Percentiles rank a stretch among this genome's conserved stretches.
These are phyloP conservation scores for Chrysoporthe puriensis DNA, from an alignment of 2,329 filamentous ascomycete genomes.

Conservation along the genomic window DNA sequence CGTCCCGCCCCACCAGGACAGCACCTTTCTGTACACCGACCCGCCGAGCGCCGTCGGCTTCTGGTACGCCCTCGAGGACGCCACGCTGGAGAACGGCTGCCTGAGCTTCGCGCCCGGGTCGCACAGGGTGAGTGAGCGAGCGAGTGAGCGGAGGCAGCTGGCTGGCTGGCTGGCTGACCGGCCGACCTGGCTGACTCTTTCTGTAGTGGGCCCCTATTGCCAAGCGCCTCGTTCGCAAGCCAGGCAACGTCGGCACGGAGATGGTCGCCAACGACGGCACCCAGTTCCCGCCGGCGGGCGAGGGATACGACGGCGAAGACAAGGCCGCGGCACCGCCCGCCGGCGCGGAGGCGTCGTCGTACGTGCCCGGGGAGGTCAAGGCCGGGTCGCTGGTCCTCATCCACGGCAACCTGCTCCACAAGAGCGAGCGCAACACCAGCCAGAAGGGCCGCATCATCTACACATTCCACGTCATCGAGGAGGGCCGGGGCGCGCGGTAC, in stretches of 20 bases:
- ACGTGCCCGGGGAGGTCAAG: constrained; percentile 84
- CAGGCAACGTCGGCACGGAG: constrained; percentile 60
- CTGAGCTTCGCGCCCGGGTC: constrained; percentile 84
- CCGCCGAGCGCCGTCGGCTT: constrained; percentile 90
- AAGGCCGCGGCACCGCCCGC: constrained; percentile 43
- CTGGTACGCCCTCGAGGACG: constrained; percentile 97
- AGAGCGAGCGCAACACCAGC: constrained; percentile 92
- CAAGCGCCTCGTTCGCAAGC: constrained; percentile 74
- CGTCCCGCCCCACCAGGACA: constrained; percentile 90
- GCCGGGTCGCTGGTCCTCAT: constrained; percentile 90
- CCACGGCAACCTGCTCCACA: constrained; percentile 93
- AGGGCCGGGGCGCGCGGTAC: constrained; percentile 67
- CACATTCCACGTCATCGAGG: constrained; percentile 96
- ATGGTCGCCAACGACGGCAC: constrained; percentile 72
- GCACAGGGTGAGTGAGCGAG: constrained; percentile 55
- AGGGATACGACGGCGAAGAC: constrained; percentile 51
- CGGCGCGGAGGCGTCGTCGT: constrained; percentile 52
- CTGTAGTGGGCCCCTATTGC: constrained; percentile 64
- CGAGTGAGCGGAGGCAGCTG: no score
- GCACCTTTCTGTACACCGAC: constrained; percentile 87
- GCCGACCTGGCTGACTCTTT: no score
- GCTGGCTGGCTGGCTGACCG: no score
- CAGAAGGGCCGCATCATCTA: constrained; percentile 90
- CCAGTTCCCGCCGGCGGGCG: constrained; percentile 59
- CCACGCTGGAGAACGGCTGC: constrained; percentile 83